Percentiles rank a stretch among this genome's conserved stretches.
Evolutionary conservation across 2,329 filamentous ascomycete genomes (phyloP).

Genomic region (Epichloe festucae): DNA sequence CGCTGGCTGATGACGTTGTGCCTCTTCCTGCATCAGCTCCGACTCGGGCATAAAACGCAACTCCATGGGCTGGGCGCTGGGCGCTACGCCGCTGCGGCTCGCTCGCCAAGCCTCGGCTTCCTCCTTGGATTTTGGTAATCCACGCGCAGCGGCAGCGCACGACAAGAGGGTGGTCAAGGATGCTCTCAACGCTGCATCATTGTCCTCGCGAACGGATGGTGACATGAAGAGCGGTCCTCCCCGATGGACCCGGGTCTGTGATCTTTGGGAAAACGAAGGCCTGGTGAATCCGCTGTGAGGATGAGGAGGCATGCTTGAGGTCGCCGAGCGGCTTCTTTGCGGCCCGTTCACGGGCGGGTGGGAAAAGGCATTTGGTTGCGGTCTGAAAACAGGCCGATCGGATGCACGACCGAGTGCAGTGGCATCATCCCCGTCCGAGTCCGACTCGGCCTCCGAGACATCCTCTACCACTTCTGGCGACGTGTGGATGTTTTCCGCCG

Average conservation of each 20-base stretch:
- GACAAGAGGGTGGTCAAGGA: slow-evolving; percentile 91
- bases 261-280: slow-evolving; percentile 34
- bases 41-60: slow-evolving; percentile 48
- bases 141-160: slow-evolving; percentile 82
- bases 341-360: slow-evolving; percentile 53
- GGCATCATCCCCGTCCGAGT: slow-evolving; percentile 57
- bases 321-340: slow-evolving; percentile 36
- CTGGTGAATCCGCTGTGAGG: slow-evolving; percentile 37
- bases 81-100: slow-evolving; percentile 26
- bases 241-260: slow-evolving; percentile 33
- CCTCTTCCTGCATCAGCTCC: slow-evolving; percentile 34
- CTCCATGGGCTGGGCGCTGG: slow-evolving; percentile 41
- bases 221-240: slow-evolving; percentile 51
- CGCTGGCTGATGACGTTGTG: slow-evolving; percentile 9
- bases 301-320: slow-evolving; percentile 34
- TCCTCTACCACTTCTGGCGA: slow-evolving; percentile 23
- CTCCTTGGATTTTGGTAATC: slow-evolving; percentile 54
- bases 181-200: slow-evolving; percentile 83
- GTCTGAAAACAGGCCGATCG: slow-evolving; percentile 52
- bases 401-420: slow-evolving; percentile 61
- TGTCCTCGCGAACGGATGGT: slow-evolving; percentile 68
- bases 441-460: slow-evolving; percentile 36
- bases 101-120: slow-evolving; percentile 25
- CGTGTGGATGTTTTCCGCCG: slow-evolving; percentile 37
- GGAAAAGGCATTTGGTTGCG: slow-evolving; percentile 85